Conservation (phyloP, 331 rosid species). For the Quercus lobata region DNA sequence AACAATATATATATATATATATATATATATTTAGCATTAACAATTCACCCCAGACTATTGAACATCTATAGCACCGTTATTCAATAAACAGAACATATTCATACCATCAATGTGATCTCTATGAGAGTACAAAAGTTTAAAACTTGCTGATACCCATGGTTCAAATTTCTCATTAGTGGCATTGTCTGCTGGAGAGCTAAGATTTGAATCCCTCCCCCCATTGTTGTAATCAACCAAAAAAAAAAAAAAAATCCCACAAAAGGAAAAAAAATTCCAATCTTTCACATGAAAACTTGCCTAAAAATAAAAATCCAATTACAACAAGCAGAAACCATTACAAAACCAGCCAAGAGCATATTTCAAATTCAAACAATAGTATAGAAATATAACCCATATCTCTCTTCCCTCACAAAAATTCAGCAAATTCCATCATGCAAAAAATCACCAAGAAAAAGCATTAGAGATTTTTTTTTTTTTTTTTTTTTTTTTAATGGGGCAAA, state of each 20-base stretch:
- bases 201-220: too few species aligned
- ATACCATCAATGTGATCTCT: not conserved
- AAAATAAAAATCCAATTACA: not conserved
- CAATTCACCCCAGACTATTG: not conserved
- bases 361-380: not conserved
- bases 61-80: conserved; percentile 15
- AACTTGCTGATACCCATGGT: not conserved
- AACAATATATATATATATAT: conserved; percentile 15
- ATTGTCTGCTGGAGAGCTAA: too few species aligned
- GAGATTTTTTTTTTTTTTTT: not conserved
- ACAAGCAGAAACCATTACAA: not conserved
- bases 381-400: not conserved
- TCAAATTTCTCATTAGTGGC: too few species aligned
- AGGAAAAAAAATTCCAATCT: not conserved
- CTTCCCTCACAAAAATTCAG: not conserved
- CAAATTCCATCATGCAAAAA: not conserved
- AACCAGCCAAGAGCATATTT: not conserved
- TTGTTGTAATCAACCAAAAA: not conserved
- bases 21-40: not conserved
- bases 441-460: not conserved
- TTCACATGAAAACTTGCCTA: not conserved
- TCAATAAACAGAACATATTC: not conserved
- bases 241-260: not conserved
- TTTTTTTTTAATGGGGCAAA: not conserved
- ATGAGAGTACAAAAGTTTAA: not conserved